Evolutionary conservation across 2,329 filamentous ascomycete species (phyloP).

Genomic region (Phyllosticta ampelicida): DNA sequence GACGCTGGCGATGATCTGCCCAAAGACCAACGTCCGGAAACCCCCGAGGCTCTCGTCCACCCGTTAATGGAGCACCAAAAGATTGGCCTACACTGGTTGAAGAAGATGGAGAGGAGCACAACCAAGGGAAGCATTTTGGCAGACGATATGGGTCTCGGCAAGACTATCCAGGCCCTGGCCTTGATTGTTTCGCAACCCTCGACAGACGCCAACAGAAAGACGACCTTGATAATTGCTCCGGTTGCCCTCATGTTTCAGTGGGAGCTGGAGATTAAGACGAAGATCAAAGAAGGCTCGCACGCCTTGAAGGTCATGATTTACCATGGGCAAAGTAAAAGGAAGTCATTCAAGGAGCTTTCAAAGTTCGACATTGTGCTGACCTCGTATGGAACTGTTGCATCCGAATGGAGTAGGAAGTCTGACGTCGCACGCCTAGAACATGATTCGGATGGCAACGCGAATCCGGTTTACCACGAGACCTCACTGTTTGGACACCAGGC

Average conservation of each 20-base stretch:
- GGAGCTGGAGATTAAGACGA: conserved; percentile 66
- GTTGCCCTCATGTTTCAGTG: conserved; percentile 74
- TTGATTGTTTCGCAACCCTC: conserved; percentile 62
- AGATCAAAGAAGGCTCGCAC: conserved; percentile 47
- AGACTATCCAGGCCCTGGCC: conserved; percentile 73
- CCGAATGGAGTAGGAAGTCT: conserved; percentile 5
- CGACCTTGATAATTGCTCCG: conserved; percentile 73
- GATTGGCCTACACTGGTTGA: conserved; percentile 66
- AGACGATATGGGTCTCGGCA: conserved; percentile 76
- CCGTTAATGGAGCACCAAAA: conserved; percentile 73
- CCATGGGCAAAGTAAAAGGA: conserved; percentile 50
- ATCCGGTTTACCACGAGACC: conserved; percentile 62
- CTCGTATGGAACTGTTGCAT: conserved; percentile 59
- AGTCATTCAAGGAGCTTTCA: conserved; percentile 48
- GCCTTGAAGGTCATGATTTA: conserved; percentile 56
- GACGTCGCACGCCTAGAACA: conserved; percentile 62
- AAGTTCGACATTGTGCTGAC: conserved; percentile 66
- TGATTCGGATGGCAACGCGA: conserved; percentile 74
- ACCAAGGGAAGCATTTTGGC: conserved; percentile 57
- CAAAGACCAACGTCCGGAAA: conserved; percentile 51
- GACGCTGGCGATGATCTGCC: conserved; percentile 25
- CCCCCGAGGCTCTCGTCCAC: conserved; percentile 57
- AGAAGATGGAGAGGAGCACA: conserved; percentile 57
- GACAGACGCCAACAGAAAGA: conserved; percentile 47
- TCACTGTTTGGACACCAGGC: conserved; percentile 53